Evolutionary conservation across 306 rosid genomes (phyloP), one percentile per base, ranked within the genome.

Genomic region (Acacia acuminata): DNA sequence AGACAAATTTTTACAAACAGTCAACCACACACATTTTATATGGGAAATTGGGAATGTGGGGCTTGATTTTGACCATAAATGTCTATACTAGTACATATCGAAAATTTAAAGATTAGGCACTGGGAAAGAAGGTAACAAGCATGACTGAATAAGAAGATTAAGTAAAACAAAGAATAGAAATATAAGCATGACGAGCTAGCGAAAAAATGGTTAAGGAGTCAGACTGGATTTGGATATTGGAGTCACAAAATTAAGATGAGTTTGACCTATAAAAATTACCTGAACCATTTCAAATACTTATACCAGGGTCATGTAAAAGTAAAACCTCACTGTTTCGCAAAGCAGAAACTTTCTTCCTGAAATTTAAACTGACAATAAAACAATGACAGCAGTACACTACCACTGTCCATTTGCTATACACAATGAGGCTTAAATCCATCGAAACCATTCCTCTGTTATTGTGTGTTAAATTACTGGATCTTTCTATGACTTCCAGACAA

Each of bases 201-300:
- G 47, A 25, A 30, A 55, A 67, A 45, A 56, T 58, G 19, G 67
- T 30, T 34, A 70, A 71, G 30, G 58, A 74, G 3, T 50, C 19
- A 20, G 13, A 58, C 61, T 34, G 10, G 19, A 42, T 78, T 34
- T 30, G 27, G 44, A 73, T 47, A 27, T 17, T 48, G 60, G 61
- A 72, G 43, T 14, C 79, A 78, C 51, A 72, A 63, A 60, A 77
- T 73, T 71, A 32, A 4, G 48, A 71, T 24, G 48, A 6, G 32
- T 63, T 63, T 63, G 38, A 63, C 17, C 75, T 25, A 38, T 25
- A 36, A 47, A 30, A 72, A 63, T 48, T 77, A 19, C 74, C 69
- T 71, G 20, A 53, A 65, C 48, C 66, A 83, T 69, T 68, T 25
- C 38, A 71, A 80, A 75, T 47, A n/a, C n/a, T n/a, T n/a, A n/a